Percentiles rank a stretch among this genome's conserved stretches.
phyloP scores from a whole-genome alignment of 2,329 filamentous ascomycete species.

The Penicillium occitanis region DNA sequence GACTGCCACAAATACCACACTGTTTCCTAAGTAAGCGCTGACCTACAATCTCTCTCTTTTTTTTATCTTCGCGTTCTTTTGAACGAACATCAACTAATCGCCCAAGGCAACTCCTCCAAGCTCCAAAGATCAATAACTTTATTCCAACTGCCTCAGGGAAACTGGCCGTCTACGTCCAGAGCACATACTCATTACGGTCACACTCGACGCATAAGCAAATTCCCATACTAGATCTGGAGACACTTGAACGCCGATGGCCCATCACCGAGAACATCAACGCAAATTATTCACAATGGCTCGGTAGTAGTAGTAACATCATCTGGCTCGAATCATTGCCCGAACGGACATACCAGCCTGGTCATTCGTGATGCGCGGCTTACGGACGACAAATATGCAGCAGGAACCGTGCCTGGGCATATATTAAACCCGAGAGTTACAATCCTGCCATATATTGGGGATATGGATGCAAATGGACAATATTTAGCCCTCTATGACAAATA shows the following conservation, averaged over 20 bases:
- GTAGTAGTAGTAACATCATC: not conserved
- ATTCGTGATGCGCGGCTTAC: not conserved
- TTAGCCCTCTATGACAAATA: not conserved
- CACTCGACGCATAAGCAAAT: slow-evolving; percentile 4
- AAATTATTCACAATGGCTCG: not conserved
- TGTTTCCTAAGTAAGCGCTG: not conserved
- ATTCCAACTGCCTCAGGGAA: not conserved
- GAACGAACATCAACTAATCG: not conserved
- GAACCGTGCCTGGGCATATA: not conserved
- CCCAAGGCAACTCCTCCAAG: not conserved
- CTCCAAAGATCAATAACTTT: not conserved
- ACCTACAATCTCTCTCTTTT: not conserved
- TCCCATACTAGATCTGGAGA: not conserved
- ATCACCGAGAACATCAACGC: not conserved
- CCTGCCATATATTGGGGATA: not conserved
- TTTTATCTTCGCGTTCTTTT: not conserved
- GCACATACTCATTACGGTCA: not conserved
- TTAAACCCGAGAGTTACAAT: not conserved
- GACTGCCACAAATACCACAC: not conserved
- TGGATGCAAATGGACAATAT: not conserved
- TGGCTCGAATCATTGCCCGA: not conserved
- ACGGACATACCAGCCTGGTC: not conserved
- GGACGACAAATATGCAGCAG: not conserved
- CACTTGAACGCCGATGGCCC: not conserved
- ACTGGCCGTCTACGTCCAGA: slow-evolving; percentile 4